Evolutionary conservation across 805 yeast species (phyloP).

Genomic region (Isabelozyma heimii): DNA sequence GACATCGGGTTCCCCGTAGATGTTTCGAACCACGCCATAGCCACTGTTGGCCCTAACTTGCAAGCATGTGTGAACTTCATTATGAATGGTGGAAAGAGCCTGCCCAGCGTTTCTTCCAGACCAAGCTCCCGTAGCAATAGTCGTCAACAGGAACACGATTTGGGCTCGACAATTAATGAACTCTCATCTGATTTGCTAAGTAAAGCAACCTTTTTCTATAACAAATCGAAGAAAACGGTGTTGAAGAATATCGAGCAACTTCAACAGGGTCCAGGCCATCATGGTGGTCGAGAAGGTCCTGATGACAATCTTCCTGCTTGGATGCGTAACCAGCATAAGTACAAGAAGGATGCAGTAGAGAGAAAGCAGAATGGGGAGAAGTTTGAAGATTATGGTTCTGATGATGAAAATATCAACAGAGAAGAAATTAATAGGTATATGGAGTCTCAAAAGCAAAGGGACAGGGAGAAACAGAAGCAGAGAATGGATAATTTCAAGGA

Average conservation of each 20-base stretch:
- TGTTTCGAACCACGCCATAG: conserved; percentile 59
- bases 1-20: conserved; percentile 78
- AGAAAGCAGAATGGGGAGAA: conserved; percentile 30
- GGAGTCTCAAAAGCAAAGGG: conserved; percentile 33
- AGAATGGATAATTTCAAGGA: conserved; percentile 16
- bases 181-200: conserved; percentile 54
- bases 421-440: conserved; percentile 41
- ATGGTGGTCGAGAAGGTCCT: conserved; percentile 4
- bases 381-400: conserved; percentile 45
- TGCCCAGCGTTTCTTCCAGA: neutral
- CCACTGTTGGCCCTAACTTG: conserved; percentile 55
- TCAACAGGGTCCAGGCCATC: conserved; percentile 28
- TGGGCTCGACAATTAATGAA: conserved; percentile 43
- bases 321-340: conserved; percentile 61
- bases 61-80: conserved; percentile 64
- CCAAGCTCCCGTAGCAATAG: neutral
- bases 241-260: conserved; percentile 62
- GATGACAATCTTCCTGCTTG: conserved; percentile 57
- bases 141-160: conserved; percentile 13
- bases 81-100: conserved; percentile 55
- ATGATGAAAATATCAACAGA: conserved; percentile 44
- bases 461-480: conserved; percentile 29
- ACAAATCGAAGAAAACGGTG: conserved; percentile 58
- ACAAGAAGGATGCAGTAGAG: conserved; percentile 41
- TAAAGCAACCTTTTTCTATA: conserved; percentile 58